Percentiles rank a stretch among this genome's conserved stretches.
Evolutionary conservation across 2,329 filamentous ascomycete genomes (phyloP).

Genomic region (Gaeumannomyces tritici): DNA sequence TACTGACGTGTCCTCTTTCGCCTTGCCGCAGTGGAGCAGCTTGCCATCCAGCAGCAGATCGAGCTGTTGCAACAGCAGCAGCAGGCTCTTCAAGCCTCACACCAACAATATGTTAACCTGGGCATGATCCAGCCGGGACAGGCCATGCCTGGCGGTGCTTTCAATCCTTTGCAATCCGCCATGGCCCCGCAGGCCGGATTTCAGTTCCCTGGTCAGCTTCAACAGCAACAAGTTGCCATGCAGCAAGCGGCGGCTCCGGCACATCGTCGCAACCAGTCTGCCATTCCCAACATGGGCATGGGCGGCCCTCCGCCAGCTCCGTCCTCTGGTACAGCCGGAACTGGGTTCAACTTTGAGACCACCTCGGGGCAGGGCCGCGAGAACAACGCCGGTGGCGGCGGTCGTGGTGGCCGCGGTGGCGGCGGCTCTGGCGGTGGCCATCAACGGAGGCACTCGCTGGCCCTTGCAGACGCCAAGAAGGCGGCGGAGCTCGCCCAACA

Average conservation of each 20-base stretch:
- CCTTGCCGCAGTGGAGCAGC: slow-evolving; percentile 70
- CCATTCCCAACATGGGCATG: slow-evolving; percentile 85
- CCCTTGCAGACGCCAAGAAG: slow-evolving; percentile 92
- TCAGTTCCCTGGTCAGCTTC: slow-evolving; percentile 76
- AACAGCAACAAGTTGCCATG: slow-evolving; percentile 65
- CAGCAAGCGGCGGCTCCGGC: slow-evolving; percentile 71
- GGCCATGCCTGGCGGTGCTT: slow-evolving; percentile 56
- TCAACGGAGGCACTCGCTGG: slow-evolving; percentile 87
- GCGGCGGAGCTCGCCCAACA: slow-evolving; percentile 94
- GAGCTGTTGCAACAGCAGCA: slow-evolving; percentile 96
- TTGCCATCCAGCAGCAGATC: slow-evolving; percentile 96
- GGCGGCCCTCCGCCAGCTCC: slow-evolving; percentile 82
- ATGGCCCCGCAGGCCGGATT: slow-evolving; percentile 76
- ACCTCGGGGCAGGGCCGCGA: slow-evolving; percentile 52
- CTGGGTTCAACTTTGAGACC: slow-evolving; percentile 68
- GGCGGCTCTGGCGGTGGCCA: slow-evolving; percentile 64
- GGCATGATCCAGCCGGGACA: slow-evolving; percentile 86
- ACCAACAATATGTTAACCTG: slow-evolving; percentile 97
- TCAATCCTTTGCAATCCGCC: slow-evolving; percentile 69
- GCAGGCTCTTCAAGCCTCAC: slow-evolving; percentile 91
- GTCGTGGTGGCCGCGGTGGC: slow-evolving; percentile 34
- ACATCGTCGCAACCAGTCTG: slow-evolving; percentile 97
- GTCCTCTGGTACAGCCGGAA: slow-evolving; percentile 78
- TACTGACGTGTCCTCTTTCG: slow-evolving; percentile 8
- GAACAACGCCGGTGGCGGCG: slow-evolving; percentile 58